Conservation (phyloP, 305 asterid species). For the Fraxinus baroniana region DNA sequence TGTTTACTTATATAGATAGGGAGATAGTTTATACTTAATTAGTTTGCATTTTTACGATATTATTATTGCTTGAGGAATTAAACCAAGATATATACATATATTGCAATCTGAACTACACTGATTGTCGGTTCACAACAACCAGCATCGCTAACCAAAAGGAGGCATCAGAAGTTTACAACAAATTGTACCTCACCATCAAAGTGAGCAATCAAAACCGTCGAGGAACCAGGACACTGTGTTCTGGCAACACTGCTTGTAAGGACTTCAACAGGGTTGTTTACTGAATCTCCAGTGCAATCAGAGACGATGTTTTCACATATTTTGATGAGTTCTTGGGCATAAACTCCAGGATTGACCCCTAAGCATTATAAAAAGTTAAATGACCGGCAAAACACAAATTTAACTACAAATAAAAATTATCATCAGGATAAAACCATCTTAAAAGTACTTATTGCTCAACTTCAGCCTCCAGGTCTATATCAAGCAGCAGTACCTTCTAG, state of each 20-base stretch:
- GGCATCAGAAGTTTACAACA: not conserved
- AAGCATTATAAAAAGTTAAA: conserved; percentile 13
- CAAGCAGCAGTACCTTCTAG: conserved; percentile 51
- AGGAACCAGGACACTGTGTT: conserved; percentile 60
- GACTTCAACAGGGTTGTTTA: conserved; percentile 49
- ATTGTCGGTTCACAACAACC: not conserved
- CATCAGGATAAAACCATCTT: not conserved
- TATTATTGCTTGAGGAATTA: not conserved
- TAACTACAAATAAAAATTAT: not conserved
- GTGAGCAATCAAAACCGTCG: conserved; percentile 63
- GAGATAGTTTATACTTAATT: not conserved
- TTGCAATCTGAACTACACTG: not conserved
- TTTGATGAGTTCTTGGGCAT: conserved; percentile 64
- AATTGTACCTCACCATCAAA: conserved; percentile 72
- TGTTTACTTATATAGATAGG: not conserved
- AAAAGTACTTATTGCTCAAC: not conserved
- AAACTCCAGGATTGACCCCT: conserved; percentile 70
- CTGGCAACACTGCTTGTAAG: conserved; percentile 51
- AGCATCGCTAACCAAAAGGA: not conserved
- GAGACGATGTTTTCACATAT: conserved; percentile 50
- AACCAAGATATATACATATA: not conserved
- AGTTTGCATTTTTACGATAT: not conserved
- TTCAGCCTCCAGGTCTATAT: not conserved
- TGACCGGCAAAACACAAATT: not conserved
- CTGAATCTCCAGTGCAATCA: conserved; percentile 30